Conservation (phyloP, 371 early-diverging fungal species). For the Syncephalastrum contaminatum region DNA sequence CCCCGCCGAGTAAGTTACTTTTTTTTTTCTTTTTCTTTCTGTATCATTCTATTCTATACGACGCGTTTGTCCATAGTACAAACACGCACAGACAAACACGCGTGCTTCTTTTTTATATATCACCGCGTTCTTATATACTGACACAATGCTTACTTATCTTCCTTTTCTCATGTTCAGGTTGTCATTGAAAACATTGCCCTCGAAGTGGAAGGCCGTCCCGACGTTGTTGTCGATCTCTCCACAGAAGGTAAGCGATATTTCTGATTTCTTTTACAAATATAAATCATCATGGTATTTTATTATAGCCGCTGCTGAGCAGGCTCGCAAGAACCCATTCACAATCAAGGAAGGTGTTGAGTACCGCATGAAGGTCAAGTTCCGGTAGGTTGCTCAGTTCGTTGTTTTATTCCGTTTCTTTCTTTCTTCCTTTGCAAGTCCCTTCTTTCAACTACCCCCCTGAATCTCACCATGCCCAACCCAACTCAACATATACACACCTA, state of each 20-base stretch:
- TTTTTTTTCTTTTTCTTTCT: too few species aligned
- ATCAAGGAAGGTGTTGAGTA: slow-evolving; percentile 97
- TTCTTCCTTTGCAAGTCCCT: background rate
- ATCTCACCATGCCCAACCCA: too few species aligned
- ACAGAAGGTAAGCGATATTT: slow-evolving; percentile 49
- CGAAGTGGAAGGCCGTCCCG: slow-evolving; percentile 79
- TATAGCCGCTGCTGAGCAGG: slow-evolving; percentile 50
- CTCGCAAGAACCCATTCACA: slow-evolving; percentile 73
- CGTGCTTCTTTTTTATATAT: slow-evolving; percentile 23
- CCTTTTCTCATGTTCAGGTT: slow-evolving; percentile 40
- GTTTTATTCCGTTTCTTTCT: slow-evolving; percentile 3
- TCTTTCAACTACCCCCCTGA: background rate
- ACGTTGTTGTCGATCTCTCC: slow-evolving; percentile 86
- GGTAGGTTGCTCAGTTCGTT: slow-evolving; percentile 36
- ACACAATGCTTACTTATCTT: too few species aligned
- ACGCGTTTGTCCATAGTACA: too few species aligned
- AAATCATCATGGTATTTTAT: slow-evolving; percentile 1
- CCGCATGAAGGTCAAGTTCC: slow-evolving; percentile 90
- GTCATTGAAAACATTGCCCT: slow-evolving; percentile 78
- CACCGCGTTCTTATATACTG: background rate
- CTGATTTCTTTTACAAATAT: background rate
- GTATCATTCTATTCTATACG: too few species aligned
- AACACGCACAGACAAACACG: too few species aligned
- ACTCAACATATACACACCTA: too few species aligned
- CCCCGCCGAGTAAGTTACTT: slow-evolving; percentile 56